Evolutionary conservation across 2,329 filamentous ascomycete species (phyloP), one percentile per base, ranked within the genome.

Genomic region (Aspergillus awamori): DNA sequence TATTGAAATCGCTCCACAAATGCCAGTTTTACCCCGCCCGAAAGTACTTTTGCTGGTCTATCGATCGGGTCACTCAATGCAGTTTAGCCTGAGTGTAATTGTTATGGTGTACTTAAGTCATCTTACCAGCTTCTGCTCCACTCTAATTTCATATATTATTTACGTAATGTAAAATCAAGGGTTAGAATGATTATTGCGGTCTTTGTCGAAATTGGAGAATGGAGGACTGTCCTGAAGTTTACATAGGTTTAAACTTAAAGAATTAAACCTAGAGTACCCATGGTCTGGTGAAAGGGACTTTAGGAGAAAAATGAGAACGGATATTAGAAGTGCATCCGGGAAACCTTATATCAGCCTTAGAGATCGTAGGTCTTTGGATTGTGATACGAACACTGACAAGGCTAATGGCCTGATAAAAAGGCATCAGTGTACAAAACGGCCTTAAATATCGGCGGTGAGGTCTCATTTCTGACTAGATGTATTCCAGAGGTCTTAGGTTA

Each of bases 21-120:
- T 41, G 30, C 30, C 45, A 51, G 33, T 51, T 51, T 15, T 57
- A 51, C 55, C 45, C 55, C 45, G 45, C 55, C 45, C 55, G 30
- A 41, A 33, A 51, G 45, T 51, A 30, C 20, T 20, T 20, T 20
- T 20, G 38, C 54, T 57, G 5, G 17, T 20, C 20, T 20, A 57
- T 49, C 26, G 41, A 38, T 6, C 39, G 15, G 41, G 26, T 26
- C 26, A 4, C 39, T 47, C 26, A 56, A 48, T 57, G 54, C 54
- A 48, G 28, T 57, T 39, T 57, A 49, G 43, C 20, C 20, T 20
- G 20, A 20, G 20, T 20, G 20, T 20, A 20, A 20, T 20, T 20
- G 20, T 20, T 20, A 20, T 20, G 20, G 20, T 20, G 20, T 20
- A 20, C 20, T 20, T 20, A 20, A 20, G 20, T 20, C 20, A 20